Base-by-base conservation (phyloP, 2,329 filamentous ascomycete genomes). In the Colletotrichum musae region DNA sequence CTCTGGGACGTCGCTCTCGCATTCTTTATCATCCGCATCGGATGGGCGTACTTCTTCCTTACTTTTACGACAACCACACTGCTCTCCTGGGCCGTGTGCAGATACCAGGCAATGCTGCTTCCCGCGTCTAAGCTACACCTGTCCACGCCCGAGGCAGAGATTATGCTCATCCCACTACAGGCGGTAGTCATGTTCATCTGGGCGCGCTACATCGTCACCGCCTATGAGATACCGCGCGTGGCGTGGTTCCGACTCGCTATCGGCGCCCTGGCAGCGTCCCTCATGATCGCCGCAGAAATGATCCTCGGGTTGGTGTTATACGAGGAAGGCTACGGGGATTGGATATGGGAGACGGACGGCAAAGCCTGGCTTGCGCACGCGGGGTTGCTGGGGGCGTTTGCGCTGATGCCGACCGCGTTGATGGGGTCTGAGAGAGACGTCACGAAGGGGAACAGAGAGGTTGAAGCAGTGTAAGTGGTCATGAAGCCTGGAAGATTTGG, bases 1-100 rank as follows among this genome's bases (percentile, higher is more conserved):
- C 74, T 82, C 62, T 82, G 79, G 79, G 77, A 81, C 72, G 71
- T 81, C 18, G 76, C 78, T 48, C 74, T 82, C 13, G 74, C 75
- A 43, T 74, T 80, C 64, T 81, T 80, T 73, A 72, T 79, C 72
- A 45, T 79, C 58, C 74, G 77, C 58, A 73, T 79, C 50, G 76
- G 75, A 28, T 72, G 77, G 53, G 66, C 74, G 58, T 80, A 82
- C 67, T 76, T 78, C 58, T 12, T 71, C 18, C 73, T 79, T 60
- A 74, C 72, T 26, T 74, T 78, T 59, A 16, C 70, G 28, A 73
- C 76, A 5, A 70, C 73, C 28, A 48, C 67, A n/a, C 18, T 73
- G 24, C 61, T 76, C 12, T 39, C 58, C 24, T 71, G 63, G 64
- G 41, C 66, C 13, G 26, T 45, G 15, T 60, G 36, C 43, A 41